Evolutionary conservation across 495 filamentous ascomycete genomes (phyloP), one percentile per base, ranked within the genome.

Genomic region (Astrocystis sublimbata): DNA sequence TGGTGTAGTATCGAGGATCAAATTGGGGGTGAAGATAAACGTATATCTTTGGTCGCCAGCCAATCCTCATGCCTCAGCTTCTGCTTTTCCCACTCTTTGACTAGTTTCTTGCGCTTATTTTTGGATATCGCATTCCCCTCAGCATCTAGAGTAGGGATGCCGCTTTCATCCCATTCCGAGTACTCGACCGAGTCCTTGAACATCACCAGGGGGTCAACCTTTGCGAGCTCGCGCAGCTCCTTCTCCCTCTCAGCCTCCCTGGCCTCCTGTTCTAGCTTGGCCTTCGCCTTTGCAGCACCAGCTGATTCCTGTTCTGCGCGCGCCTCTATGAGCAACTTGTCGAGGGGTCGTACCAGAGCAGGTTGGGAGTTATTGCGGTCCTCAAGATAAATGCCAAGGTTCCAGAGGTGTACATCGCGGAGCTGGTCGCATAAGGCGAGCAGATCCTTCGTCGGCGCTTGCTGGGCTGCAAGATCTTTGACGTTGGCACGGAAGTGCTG

Each of bases 11-110:
- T n/a, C n/a, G n/a, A n/a, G n/a, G n/a, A n/a, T n/a, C n/a, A n/a
- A n/a, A n/a, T n/a, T n/a, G n/a, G n/a, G n/a, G n/a, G n/a, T n/a
- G n/a, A n/a, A n/a, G n/a, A n/a, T n/a, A n/a, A n/a, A n/a, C n/a
- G n/a, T n/a, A n/a, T n/a, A n/a, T n/a, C n/a, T n/a, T n/a, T n/a
- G n/a, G 45, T 64, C 47, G 54, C 69, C 52, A 61, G 63, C 67
- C 66, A 67, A 52, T 71, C 64, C 46, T 92, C 88, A 72, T 92
- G 86, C 62, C 79, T 56, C 79, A 87, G 90, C 78, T 85, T 91
- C 81, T 92, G 89, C 62, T 75, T 83, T 72, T 90, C 87, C 88
- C 88, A 92, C 52, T 86, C 85, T 75, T 92, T 93, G 69, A 70
- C 81, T 31, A 92, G 67, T 80, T 88, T 90, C 81, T 92, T 92